A percentile compares a stretch with the other conserved stretches of the same genome.
phyloP scores from a whole-genome alignment of 2,329 filamentous ascomycete species.

The Scorias spongiosa region DNA sequence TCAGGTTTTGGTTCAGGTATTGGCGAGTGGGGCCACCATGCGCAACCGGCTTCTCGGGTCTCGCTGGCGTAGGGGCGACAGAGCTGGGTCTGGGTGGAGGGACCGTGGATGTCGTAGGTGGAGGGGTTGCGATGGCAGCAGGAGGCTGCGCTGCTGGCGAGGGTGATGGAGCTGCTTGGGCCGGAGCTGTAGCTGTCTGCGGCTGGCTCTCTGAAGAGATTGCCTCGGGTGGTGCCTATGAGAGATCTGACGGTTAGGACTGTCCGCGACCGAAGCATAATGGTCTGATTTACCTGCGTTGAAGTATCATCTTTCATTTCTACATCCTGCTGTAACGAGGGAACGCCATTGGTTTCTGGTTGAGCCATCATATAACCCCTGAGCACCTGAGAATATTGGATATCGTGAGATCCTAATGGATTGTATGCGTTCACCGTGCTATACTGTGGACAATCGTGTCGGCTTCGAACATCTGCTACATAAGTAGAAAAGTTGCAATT shows the following conservation, averaged over 20 bases:
- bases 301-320: not conserved
- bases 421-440: no score
- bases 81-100: conserved; percentile 10
- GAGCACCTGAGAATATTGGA: no score
- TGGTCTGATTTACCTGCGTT: not conserved
- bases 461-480: no score
- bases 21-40: conserved; percentile 34
- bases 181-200: conserved; percentile 6
- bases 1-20: conserved; percentile 35
- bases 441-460: no score
- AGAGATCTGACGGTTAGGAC: not conserved
- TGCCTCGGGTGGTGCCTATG: not conserved
- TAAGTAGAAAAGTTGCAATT: no score
- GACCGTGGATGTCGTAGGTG: conserved; percentile 1
- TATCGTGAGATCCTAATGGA: no score
- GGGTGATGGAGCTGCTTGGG: conserved; percentile 9
- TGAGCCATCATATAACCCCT: not conserved
- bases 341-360: not conserved
- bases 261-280: not conserved
- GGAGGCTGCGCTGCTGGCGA: conserved; percentile 8
- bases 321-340: not conserved
- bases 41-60: conserved; percentile 24
- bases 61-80: conserved; percentile 16
- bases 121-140: conserved; percentile 4
- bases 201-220: conserved; percentile 2